Conservation (phyloP, 306 rosid genomes). For the Aeschynomene evenia region DNA sequence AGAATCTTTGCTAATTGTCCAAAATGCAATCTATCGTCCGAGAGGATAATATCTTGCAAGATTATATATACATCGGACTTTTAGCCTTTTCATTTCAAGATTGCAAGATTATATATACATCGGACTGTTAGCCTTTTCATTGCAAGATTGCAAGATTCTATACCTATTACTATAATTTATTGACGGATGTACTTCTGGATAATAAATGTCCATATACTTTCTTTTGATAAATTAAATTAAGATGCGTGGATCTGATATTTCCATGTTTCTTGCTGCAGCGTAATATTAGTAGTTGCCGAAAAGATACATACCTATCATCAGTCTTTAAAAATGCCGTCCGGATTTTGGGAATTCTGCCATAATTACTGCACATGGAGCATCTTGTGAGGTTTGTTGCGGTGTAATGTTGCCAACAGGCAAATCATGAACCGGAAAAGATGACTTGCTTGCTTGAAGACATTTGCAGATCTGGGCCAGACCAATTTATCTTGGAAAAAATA, state of each 20-base stretch:
- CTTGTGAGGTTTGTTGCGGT: conserved; percentile 27
- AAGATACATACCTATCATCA: conserved; percentile 24
- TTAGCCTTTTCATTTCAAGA: too few relatives aligned
- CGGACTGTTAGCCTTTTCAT: background rate
- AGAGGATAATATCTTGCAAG: background rate
- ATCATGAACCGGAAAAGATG: conserved; percentile 25
- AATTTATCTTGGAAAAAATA: conserved; percentile 16
- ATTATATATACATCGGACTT: too few relatives aligned
- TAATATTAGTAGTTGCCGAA: conserved; percentile 40
- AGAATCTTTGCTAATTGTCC: too few relatives aligned
- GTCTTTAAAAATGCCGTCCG: conserved; percentile 33
- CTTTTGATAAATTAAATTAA: background rate
- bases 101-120: background rate
- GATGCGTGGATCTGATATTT: conserved; percentile 22
- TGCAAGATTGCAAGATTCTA: background rate
- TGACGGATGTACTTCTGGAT: background rate
- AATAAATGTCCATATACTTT: background rate
- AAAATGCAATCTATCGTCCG: too few relatives aligned
- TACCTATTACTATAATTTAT: background rate
- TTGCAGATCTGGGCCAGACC: conserved; percentile 23
- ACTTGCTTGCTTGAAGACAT: conserved; percentile 34
- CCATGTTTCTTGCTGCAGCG: conserved; percentile 40
- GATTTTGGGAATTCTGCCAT: conserved; percentile 31
- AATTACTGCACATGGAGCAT: conserved; percentile 34
- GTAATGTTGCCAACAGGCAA: conserved; percentile 33